These are phyloP conservation scores for Oemleria cerasiformis DNA, from an alignment of 306 rosid genomes.

Conservation along the genomic window DNA sequence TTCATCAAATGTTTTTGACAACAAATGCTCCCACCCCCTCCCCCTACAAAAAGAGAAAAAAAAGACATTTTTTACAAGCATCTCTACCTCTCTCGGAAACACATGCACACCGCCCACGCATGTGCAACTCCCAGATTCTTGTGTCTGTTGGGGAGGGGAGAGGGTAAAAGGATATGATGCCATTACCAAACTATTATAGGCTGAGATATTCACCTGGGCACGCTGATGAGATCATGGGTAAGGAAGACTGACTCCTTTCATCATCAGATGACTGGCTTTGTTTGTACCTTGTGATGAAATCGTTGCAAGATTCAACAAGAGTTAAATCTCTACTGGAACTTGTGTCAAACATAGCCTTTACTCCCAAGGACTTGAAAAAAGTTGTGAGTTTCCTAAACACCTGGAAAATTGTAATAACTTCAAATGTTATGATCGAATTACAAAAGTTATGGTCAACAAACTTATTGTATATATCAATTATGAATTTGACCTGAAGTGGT, in stretches of 20 bases:
- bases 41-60: too few species aligned
- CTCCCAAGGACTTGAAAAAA: conserved; percentile 84
- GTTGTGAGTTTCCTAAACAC: conserved; percentile 69
- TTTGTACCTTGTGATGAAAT: conserved; percentile 71
- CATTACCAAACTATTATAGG: conserved; percentile 12
- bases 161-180: neutral
- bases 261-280: conserved; percentile 47
- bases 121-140: too few species aligned
- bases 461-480: neutral
- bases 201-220: conserved; percentile 76
- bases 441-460: neutral
- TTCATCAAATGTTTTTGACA: neutral
- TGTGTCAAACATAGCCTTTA: conserved; percentile 84
- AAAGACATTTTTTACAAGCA: too few species aligned
- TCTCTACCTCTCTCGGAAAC: too few species aligned
- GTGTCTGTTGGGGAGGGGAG: neutral
- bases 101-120: too few species aligned
- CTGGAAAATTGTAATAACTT: conserved; percentile 40
- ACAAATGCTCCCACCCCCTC: neutral
- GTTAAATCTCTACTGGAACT: conserved; percentile 89
- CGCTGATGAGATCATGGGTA: conserved; percentile 95
- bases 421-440: conserved; percentile 2
- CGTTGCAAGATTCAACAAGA: conserved; percentile 77
- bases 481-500: conserved; percentile 59
- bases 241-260: conserved; percentile 39